These are phyloP conservation scores for Gastrolobium villosum DNA, from an alignment of 306 rosid genomes.

Conservation along the genomic window DNA sequence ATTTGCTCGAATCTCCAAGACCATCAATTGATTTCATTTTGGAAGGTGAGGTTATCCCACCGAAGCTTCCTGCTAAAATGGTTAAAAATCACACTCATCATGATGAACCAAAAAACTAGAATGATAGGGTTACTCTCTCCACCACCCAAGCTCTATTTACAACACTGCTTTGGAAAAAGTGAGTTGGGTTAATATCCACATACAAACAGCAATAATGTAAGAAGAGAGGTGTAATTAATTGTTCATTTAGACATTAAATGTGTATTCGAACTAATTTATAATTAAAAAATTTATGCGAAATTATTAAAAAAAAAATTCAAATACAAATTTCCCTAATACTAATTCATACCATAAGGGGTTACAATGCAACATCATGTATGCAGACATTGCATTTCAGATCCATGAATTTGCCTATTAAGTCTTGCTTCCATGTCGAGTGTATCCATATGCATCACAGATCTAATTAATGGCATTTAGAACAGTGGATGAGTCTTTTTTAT, in stretches of 20 bases:
- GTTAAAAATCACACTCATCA: slow-evolving; percentile 23
- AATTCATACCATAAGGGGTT: too few relatives aligned
- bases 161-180: slow-evolving; percentile 10
- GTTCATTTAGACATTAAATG: neutral
- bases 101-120: slow-evolving; percentile 22
- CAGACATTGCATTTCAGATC: slow-evolving; percentile 7
- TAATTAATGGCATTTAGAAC: slow-evolving; percentile 21
- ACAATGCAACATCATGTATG: slow-evolving; percentile 6
- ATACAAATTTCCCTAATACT: neutral
- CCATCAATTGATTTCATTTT: slow-evolving; percentile 32
- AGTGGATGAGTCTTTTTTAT: neutral
- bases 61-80: slow-evolving; percentile 35
- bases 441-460: neutral
- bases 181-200: neutral
- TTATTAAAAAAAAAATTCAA: neutral
- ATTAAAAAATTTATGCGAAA: neutral
- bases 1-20: slow-evolving; percentile 45
- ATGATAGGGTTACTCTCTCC: neutral
- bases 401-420: slow-evolving; percentile 11
- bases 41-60: slow-evolving; percentile 26
- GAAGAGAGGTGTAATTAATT: neutral
- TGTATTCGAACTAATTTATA: neutral
- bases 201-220: neutral
- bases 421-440: neutral
- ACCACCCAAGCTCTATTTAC: neutral